These are phyloP conservation scores for Lactifluus volemus DNA, from an alignment of 768 basidiomycete species.

Conservation along the genomic window DNA sequence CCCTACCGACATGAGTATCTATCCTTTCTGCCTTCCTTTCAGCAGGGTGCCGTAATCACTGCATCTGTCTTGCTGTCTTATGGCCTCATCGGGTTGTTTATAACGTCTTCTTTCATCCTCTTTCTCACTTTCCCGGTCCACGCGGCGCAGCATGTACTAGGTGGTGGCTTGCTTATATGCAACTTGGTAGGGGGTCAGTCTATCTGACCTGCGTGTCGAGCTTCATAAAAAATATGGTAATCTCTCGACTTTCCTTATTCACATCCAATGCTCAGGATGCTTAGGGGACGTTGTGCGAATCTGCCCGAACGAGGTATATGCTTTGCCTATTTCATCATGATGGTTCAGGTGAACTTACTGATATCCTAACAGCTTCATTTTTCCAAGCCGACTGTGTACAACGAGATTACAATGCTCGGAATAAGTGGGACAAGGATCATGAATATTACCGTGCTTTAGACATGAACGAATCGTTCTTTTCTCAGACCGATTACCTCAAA, in stretches of 20 bases:
- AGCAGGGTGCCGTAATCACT: not conserved
- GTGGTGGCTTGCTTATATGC: constrained; percentile 14
- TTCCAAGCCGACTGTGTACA: constrained; percentile 1
- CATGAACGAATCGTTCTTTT: constrained; percentile 30
- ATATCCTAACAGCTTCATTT: constrained; percentile 7
- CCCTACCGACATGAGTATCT: not conserved
- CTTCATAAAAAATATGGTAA: constrained; percentile 11
- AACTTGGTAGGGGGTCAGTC: constrained; percentile 1
- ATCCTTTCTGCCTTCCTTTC: not conserved
- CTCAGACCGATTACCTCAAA: constrained; percentile 28
- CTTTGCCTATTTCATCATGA: not conserved
- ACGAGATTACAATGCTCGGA: constrained; percentile 13
- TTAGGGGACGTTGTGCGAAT: constrained; percentile 13
- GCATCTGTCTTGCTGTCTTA: not conserved
- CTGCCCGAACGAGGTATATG: constrained; percentile 8
- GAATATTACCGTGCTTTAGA: constrained; percentile 33
- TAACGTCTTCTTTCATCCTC: constrained; percentile 11
- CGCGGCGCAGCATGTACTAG: constrained; percentile 13
- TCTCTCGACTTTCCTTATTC: too few species aligned
- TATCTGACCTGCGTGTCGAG: constrained; percentile 2
- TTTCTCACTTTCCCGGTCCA: constrained; percentile 11
- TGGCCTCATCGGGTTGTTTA: not conserved
- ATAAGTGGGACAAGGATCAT: constrained; percentile 33
- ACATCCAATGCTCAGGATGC: not conserved
- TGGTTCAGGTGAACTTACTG: not conserved